Conservation (phyloP, 495 filamentous ascomycete genomes). For the Aspergillus coremiiformis region DNA sequence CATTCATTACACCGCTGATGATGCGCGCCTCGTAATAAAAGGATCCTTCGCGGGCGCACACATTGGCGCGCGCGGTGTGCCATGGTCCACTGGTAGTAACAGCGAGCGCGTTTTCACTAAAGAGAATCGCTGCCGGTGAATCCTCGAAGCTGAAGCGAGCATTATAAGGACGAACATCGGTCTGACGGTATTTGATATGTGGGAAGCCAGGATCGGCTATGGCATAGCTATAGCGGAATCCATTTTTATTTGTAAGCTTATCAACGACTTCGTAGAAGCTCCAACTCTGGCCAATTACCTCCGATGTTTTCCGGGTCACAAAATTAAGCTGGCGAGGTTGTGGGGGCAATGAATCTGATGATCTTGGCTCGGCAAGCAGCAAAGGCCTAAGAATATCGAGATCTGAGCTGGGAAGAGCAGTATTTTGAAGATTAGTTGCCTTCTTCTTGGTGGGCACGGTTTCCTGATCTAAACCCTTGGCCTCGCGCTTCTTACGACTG, state of each 20-base stretch:
- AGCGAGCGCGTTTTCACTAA: slow-evolving; percentile 35
- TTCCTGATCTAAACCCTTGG: slow-evolving; percentile 49
- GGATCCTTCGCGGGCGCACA: slow-evolving; percentile 81
- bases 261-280: slow-evolving; percentile 41
- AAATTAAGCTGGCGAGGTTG: slow-evolving; percentile 38
- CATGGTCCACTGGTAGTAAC: slow-evolving; percentile 40
- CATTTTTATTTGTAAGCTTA: slow-evolving; percentile 84
- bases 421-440: slow-evolving; percentile 24
- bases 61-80: slow-evolving; percentile 64
- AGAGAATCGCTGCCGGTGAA: slow-evolving; percentile 59
- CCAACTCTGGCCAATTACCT: slow-evolving; percentile 31
- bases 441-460: slow-evolving; percentile 33
- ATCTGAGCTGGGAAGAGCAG: slow-evolving; percentile 25
- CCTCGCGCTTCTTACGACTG: slow-evolving; percentile 66
- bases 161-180: slow-evolving; percentile 73
- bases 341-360: slow-evolving; percentile 34
- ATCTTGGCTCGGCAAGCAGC: slow-evolving; percentile 30
- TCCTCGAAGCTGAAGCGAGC: slow-evolving; percentile 88
- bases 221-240: slow-evolving; percentile 83
- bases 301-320: slow-evolving; percentile 29
- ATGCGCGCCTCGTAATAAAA: slow-evolving; percentile 95
- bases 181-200: slow-evolving; percentile 80
- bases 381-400: slow-evolving; percentile 28
- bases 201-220: slow-evolving; percentile 82
- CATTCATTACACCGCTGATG: slow-evolving; percentile 53